Conservation (phyloP, 2,329 filamentous ascomycete species). For the Thyridium curvatum region DNA sequence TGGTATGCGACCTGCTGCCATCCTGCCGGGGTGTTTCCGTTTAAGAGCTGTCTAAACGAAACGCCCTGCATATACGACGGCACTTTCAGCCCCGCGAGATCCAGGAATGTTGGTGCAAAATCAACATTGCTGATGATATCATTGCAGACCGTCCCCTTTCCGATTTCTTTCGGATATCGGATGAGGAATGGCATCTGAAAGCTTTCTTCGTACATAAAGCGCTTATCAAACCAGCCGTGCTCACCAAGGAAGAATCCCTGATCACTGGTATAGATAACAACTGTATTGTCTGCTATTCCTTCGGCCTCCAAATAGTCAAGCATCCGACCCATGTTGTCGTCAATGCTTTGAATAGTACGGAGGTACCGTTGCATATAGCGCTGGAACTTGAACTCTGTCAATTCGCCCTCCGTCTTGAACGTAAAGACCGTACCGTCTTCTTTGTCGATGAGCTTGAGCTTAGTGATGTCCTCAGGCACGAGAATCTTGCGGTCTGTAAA, state of each 20-base stretch:
- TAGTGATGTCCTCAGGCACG: slow-evolving; percentile 22
- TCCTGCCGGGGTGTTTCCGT: slow-evolving; percentile 26
- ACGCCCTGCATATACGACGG: slow-evolving; percentile 47
- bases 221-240: slow-evolving; percentile 52
- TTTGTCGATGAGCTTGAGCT: slow-evolving; percentile 32
- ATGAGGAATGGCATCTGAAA: slow-evolving; percentile 51
- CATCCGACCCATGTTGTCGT: slow-evolving; percentile 44
- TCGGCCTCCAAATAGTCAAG: slow-evolving; percentile 37
- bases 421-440: slow-evolving; percentile 38
- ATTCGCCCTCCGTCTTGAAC: slow-evolving; percentile 31
- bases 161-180: slow-evolving; percentile 35
- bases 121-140: slow-evolving; percentile 49
- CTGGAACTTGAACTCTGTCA: slow-evolving; percentile 49
- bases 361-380: slow-evolving; percentile 51
- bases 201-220: slow-evolving; percentile 51
- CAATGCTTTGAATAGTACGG: slow-evolving; percentile 43
- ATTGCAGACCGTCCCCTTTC: slow-evolving; percentile 27
- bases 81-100: slow-evolving; percentile 29
- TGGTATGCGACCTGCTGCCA: slow-evolving; percentile 49
- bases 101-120: slow-evolving; percentile 44
- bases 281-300: slow-evolving; percentile 34
- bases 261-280: slow-evolving; percentile 47
- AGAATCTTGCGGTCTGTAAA: slow-evolving; percentile 29
- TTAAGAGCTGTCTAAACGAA: slow-evolving; percentile 31
- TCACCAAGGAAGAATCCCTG: slow-evolving; percentile 52